These are phyloP conservation scores for Trypanosoma avium DNA, from an alignment of 208 protist genomes.

Conservation along the genomic window DNA sequence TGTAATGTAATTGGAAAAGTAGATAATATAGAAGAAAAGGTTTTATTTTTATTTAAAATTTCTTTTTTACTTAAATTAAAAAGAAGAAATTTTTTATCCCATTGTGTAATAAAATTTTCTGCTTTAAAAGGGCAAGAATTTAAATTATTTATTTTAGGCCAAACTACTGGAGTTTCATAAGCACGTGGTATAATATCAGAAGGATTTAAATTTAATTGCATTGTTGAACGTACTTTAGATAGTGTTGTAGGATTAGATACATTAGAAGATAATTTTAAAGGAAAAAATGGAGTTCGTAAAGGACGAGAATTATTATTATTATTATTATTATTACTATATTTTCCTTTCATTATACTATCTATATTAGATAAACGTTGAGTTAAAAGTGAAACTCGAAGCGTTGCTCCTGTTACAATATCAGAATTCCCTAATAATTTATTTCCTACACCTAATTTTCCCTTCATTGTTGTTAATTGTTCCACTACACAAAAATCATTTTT, in stretches of 20 bases:
- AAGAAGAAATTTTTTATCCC: constrained; percentile 29
- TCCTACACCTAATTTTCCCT: neutral
- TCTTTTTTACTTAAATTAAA: constrained; percentile 3
- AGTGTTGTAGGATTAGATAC: constrained; percentile 1
- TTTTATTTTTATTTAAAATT: neutral
- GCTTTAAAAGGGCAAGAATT: constrained; percentile 16
- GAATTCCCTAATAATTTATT: neutral
- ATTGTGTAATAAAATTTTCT: constrained; percentile 24
- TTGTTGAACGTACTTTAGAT: constrained; percentile 7
- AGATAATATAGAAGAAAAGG: neutral
- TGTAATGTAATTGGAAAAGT: constrained; percentile 2
- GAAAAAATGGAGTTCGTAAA: constrained; percentile 23
- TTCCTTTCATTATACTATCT: neutral
- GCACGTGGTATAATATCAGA: neutral
- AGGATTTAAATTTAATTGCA: constrained; percentile 9
- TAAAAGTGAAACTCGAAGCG: constrained; percentile 15
- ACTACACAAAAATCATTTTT: neutral
- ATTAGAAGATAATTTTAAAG: neutral
- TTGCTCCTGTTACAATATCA: neutral
- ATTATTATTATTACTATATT: neutral
- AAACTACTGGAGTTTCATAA: constrained; percentile 11
- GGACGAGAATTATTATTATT: neutral
- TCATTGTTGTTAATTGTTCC: constrained; percentile 2
- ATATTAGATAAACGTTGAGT: constrained; percentile 1
- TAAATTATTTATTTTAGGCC: neutral